Base-by-base conservation (phyloP, 2,329 filamentous ascomycete genomes). In the Bipolaris victoriae region DNA sequence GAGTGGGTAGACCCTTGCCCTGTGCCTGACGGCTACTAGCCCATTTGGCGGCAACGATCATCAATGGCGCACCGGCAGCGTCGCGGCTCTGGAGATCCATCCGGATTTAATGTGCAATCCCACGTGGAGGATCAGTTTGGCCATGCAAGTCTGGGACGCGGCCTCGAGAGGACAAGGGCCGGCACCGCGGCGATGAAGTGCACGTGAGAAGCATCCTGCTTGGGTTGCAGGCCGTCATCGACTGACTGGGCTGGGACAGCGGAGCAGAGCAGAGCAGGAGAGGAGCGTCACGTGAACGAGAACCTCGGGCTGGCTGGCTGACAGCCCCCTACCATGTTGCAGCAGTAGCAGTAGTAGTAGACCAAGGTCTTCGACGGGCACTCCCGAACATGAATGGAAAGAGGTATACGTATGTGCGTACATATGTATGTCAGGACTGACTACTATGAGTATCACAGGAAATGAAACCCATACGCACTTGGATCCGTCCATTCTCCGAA, bases 11-110 rank as follows among this genome's bases (percentile, higher is more conserved):
- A 55, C 62, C 63, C 62, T 55, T 62, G 65, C 58, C 51, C 56
- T 60, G 64, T 61, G 58, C 58, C 55, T 60, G 60, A 61, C 63
- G 49, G 13, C 67, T 70, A 71, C 67, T 70, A 71, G 63, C 66
- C 64, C 51, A 49, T 62, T 66, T 57, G 41, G 64, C 57, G 62
- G 59, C 62, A 55, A 64, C 62, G 63, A 68, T 71, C 62, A 62
- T 57, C 68, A 62, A 37, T 53, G 55, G 52, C 57, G 61, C 44
- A 44, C 51, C 59, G 56, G 22, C 46, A 58, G 57, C 61, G 55
- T 53, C 57, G 61, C 63, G 64, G 63, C 60, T 64, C 53, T 60
- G 62, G 52, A 63, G 63, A 67, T 69, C 66, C 58, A 63, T 58
- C 57, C 57, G 55, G 35, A 58, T 59, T 61, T 57, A 45, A 45